Conservation (phyloP, 805 yeast genomes). For the Kodamaea hsintzibuensis region DNA sequence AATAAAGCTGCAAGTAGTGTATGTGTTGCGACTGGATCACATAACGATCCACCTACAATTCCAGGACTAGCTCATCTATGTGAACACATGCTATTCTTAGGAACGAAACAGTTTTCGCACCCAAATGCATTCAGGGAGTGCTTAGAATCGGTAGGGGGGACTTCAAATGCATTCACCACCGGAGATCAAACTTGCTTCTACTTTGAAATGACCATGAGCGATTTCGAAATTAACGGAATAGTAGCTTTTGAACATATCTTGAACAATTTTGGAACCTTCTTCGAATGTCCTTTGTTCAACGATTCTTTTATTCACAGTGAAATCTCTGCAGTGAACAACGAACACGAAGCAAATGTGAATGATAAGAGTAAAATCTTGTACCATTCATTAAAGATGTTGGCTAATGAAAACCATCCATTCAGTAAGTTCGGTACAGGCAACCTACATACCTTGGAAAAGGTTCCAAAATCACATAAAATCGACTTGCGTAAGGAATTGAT, state of each 20-base stretch:
- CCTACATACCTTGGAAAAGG: constrained; percentile 44
- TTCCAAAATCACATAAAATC: constrained; percentile 22
- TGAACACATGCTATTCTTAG: constrained; percentile 63
- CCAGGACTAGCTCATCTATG: constrained; percentile 90
- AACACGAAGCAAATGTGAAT: constrained; percentile 57
- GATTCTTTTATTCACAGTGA: constrained; percentile 47
- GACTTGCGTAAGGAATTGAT: constrained; percentile 38
- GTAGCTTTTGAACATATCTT: constrained; percentile 48
- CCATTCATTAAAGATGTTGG: constrained; percentile 58
- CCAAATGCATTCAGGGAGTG: constrained; percentile 46
- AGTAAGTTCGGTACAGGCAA: constrained; percentile 68
- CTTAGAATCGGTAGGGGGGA: constrained; percentile 53
- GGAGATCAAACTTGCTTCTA: constrained; percentile 66
- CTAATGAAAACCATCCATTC: constrained; percentile 53
- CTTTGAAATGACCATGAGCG: constrained; percentile 56
- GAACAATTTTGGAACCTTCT: constrained; percentile 51
- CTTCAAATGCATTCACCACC: constrained; percentile 66
- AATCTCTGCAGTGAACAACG: constrained; percentile 62
- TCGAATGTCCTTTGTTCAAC: constrained; percentile 53
- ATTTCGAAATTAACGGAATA: constrained; percentile 22
- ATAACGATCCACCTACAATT: constrained; percentile 66
- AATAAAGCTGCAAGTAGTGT: constrained; percentile 68
- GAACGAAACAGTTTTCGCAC: constrained; percentile 55
- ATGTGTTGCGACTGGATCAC: constrained; percentile 79
- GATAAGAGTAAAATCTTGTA: constrained; percentile 48